Percentiles rank a stretch among this genome's conserved stretches.
phyloP scores from a whole-genome alignment of 139 green algal species.

The Auxenochlorella pyrenoidosa region DNA sequence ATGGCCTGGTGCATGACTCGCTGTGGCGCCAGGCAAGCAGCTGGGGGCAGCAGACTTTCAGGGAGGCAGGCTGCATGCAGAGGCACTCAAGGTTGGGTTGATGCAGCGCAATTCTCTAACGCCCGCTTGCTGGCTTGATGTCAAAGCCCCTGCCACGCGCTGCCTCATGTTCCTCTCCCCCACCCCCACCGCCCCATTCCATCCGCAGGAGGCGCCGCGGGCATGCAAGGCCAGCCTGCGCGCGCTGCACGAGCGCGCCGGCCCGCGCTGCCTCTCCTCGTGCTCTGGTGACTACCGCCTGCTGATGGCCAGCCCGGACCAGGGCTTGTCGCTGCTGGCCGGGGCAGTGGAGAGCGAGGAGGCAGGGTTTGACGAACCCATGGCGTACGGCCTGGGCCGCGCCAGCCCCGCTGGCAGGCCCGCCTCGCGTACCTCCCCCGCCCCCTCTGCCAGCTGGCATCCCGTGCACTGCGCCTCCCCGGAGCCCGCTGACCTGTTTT shows the following conservation, averaged over 20 bases:
- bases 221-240: constrained; percentile 30
- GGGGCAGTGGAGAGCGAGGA: constrained; percentile 14
- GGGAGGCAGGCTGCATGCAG: too few species aligned
- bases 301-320: constrained; percentile 24
- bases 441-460: neutral
- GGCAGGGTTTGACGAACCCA: neutral
- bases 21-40: constrained; percentile 1
- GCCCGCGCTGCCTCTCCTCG: constrained; percentile 13
- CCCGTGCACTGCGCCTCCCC: constrained; percentile 6
- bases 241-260: constrained; percentile 20
- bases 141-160: too few species aligned
- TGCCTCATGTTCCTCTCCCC: too few species aligned
- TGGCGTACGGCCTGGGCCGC: neutral
- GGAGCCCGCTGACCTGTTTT: neutral
- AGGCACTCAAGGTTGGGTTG: too few species aligned
- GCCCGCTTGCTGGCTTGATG: too few species aligned
- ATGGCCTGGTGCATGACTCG: constrained; percentile 26
- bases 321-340: constrained; percentile 12
- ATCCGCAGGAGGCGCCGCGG: constrained; percentile 8
- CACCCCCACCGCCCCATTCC: too few species aligned
- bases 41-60: neutral
- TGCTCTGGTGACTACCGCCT: constrained; percentile 28
- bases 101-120: too few species aligned
- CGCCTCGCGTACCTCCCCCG: neutral
- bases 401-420: neutral